Conservation (phyloP, 352 stramenopile genomes). For the Phytophthora idaei region DNA sequence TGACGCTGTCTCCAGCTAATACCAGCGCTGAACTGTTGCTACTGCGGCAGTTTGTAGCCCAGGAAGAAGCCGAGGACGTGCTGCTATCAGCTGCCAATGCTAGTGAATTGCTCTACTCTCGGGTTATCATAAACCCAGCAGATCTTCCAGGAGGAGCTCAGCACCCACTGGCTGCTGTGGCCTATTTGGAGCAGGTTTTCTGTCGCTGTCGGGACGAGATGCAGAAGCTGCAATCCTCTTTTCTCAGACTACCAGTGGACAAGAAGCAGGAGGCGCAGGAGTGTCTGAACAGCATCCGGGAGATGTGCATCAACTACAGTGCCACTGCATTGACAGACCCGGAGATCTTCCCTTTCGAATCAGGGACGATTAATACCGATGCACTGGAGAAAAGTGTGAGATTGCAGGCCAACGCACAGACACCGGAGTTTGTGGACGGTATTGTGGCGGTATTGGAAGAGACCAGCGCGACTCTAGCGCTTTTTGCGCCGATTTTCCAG, state of each 20-base stretch:
- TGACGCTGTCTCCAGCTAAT: slow-evolving; percentile 53
- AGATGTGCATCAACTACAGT: slow-evolving; percentile 89
- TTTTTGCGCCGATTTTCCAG: slow-evolving; percentile 82
- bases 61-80: slow-evolving; percentile 24
- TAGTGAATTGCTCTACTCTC: slow-evolving; percentile 75
- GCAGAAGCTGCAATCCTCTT: slow-evolving; percentile 72
- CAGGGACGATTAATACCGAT: slow-evolving; percentile 65
- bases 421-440: slow-evolving; percentile 63
- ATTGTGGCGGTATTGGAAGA: slow-evolving; percentile 58
- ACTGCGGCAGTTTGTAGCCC: slow-evolving; percentile 41
- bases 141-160: slow-evolving; percentile 57
- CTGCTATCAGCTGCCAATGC: slow-evolving; percentile 49
- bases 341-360: slow-evolving; percentile 85
- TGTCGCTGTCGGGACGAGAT: slow-evolving; percentile 74
- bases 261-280: slow-evolving; percentile 62
- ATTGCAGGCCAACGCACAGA: slow-evolving; percentile 54
- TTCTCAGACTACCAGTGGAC: slow-evolving; percentile 45
- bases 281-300: slow-evolving; percentile 58
- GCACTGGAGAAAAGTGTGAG: slow-evolving; percentile 77
- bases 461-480: slow-evolving; percentile 45
- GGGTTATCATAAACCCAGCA: slow-evolving; percentile 62
- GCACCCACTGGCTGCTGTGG: slow-evolving; percentile 59
- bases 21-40: slow-evolving; percentile 39
- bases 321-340: slow-evolving; percentile 82
- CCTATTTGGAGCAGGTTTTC: slow-evolving; percentile 81